Evolutionary conservation across 805 yeast species (phyloP).

Genomic region (Ogataea kodamae): DNA sequence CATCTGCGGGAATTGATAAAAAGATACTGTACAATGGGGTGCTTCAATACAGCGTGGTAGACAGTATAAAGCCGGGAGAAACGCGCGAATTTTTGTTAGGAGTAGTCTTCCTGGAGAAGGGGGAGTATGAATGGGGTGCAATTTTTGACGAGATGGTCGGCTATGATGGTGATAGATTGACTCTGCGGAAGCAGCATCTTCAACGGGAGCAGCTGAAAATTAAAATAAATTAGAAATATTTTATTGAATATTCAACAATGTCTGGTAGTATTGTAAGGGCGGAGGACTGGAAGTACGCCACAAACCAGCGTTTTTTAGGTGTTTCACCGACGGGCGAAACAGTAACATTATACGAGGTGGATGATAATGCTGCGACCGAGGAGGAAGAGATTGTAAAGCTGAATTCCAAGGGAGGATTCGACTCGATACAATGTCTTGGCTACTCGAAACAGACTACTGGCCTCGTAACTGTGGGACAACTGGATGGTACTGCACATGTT

Average conservation of each 20-base stretch:
- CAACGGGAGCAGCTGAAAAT: slow-evolving; percentile 38
- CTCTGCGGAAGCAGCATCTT: slow-evolving; percentile 33
- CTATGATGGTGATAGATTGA: slow-evolving; percentile 20
- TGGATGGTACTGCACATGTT: slow-evolving; percentile 61
- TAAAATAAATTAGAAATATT: slow-evolving; percentile 10
- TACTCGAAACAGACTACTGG: slow-evolving; percentile 52
- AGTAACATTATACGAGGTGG: slow-evolving; percentile 60
- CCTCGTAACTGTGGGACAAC: slow-evolving; percentile 68
- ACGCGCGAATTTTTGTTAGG: slow-evolving; percentile 45
- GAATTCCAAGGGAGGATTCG: slow-evolving; percentile 60
- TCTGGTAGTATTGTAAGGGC: slow-evolving; percentile 61
- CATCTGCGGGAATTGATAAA: slow-evolving; percentile 42
- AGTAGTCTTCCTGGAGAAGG: slow-evolving; percentile 65
- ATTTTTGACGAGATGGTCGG: slow-evolving; percentile 46
- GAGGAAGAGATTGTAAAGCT: slow-evolving; percentile 47
- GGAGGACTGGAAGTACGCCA: slow-evolving; percentile 54
- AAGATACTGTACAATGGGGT: slow-evolving; percentile 70
- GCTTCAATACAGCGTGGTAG: slow-evolving; percentile 51
- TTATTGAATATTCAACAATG: slow-evolving; percentile 33
- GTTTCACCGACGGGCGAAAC: slow-evolving; percentile 81
- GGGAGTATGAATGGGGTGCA: slow-evolving; percentile 80
- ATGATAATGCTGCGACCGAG: slow-evolving; percentile 37
- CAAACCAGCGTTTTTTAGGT: slow-evolving; percentile 57
- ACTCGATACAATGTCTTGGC: slow-evolving; percentile 61
- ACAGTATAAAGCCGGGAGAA: slow-evolving; percentile 41